A percentile compares a stretch with the other conserved stretches of the same genome.
Conservation (phyloP, 371 early-diverging fungal genomes). For the Circinella minor region DNA sequence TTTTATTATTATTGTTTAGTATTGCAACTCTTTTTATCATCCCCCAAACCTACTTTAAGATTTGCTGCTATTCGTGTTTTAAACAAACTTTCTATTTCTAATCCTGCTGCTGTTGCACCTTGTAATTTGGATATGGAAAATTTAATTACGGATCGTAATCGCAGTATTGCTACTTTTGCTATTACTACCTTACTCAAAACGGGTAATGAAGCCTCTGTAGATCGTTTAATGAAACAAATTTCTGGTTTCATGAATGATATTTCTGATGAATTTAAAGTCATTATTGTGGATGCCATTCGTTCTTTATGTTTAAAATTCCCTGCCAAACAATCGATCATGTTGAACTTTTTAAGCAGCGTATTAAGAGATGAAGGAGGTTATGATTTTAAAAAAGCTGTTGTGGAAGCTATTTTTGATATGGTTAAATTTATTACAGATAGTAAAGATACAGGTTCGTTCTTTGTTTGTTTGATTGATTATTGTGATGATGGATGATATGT, state of each 20-base stretch:
- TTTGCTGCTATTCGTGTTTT: conserved; percentile 97
- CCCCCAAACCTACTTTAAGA: conserved; percentile 89
- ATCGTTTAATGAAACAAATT: conserved; percentile 98
- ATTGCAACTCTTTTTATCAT: conserved; percentile 90
- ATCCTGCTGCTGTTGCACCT: conserved; percentile 87
- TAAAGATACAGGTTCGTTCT: conserved; percentile 82
- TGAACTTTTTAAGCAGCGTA: conserved; percentile 89
- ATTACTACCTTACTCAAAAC: conserved; percentile 98
- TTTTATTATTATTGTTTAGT: conserved; percentile 42
- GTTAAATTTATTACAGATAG: conserved; percentile 91
- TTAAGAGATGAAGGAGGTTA: conserved; percentile 98
- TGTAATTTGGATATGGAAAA: conserved; percentile 98
- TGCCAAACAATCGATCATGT: conserved; percentile 90
- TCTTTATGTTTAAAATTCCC: conserved; percentile 97
- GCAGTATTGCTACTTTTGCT: conserved; percentile 97
- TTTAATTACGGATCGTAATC: conserved; percentile 94
- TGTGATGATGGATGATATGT: too few species aligned
- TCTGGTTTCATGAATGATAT: conserved; percentile 96
- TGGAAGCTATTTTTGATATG: conserved; percentile 97
- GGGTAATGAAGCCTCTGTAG: conserved; percentile 97
- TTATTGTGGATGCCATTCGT: conserved; percentile 97
- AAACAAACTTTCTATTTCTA: conserved; percentile 86
- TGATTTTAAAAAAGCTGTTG: conserved; percentile 94
- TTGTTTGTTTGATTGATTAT: too few species aligned
- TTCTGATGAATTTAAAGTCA: conserved; percentile 97